Percentiles rank a stretch among this genome's conserved stretches.
Evolutionary conservation across 106 monocot genomes (phyloP).

Genomic region (Allium cepa): DNA sequence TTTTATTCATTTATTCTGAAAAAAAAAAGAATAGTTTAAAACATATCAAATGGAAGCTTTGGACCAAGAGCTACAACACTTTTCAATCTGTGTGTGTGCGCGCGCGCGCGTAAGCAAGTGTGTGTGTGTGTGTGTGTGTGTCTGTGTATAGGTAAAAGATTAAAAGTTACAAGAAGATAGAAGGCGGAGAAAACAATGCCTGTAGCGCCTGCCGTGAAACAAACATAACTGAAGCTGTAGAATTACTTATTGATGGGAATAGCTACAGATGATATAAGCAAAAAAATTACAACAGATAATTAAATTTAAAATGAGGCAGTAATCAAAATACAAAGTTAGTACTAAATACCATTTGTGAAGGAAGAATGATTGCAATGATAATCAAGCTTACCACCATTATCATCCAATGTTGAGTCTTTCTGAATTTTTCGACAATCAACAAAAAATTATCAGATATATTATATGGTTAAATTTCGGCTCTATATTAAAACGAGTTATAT

Average conservation of each 20-base stretch:
- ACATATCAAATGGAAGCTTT: background rate
- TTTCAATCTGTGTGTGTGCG: too few relatives aligned
- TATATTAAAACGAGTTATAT: too few relatives aligned
- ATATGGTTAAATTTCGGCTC: too few relatives aligned
- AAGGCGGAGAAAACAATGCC: slow-evolving; percentile 42
- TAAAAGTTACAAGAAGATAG: slow-evolving; percentile 24
- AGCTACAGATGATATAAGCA: slow-evolving; percentile 5
- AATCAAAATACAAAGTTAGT: background rate
- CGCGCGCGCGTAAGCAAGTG: too few relatives aligned
- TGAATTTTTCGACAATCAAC: slow-evolving; percentile 1
- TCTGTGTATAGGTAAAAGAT: background rate
- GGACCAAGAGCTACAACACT: too few relatives aligned
- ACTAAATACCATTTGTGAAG: slow-evolving; percentile 33
- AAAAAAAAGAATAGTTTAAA: too few relatives aligned
- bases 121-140: too few relatives aligned
- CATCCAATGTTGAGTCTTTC: slow-evolving; percentile 40
- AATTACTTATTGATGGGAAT: slow-evolving; percentile 56
- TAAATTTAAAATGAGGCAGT: background rate
- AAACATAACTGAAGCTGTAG: slow-evolving; percentile 49
- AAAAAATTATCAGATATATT: too few relatives aligned
- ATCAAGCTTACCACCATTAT: slow-evolving; percentile 26
- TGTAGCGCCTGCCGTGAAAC: slow-evolving; percentile 40
- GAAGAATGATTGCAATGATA: slow-evolving; percentile 25
- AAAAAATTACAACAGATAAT: background rate
- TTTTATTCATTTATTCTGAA: too few relatives aligned